Evolutionary conservation across 139 green algal species (phyloP), one percentile per base, ranked within the genome.

Genomic region (Pycnococcus provasolii): DNA sequence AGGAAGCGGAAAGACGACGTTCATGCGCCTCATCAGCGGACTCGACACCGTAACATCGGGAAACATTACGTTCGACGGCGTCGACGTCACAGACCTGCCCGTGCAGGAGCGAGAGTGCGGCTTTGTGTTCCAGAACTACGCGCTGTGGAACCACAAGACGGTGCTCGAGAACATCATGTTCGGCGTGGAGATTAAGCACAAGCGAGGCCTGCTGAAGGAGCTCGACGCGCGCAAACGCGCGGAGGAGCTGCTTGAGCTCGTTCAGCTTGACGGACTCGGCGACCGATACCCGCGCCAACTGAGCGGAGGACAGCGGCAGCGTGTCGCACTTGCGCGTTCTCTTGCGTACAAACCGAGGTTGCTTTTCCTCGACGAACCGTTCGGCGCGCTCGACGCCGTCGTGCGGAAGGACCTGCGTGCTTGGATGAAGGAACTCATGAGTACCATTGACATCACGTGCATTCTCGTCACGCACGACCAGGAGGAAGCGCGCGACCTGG

Each of bases 391-490:
- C 47, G 88, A 94, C 48, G 86, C 86, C 2, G 58, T 88, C 43
- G 83, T 94, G 64, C 79, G 86, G 43, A 81, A 81, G 72, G 72
- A 80, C 46, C 73, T 94, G 75, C 78, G 84, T 1, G 45, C 62
- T 11, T 75, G 81, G 37, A 68, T 90, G 4, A 80, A 80, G 57
- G 77, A 87, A 58, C 89, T 94, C 66, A 81, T 93, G 60, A 26
- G 26, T 26, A 26, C 26, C 26, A 26, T 1, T 77, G 88, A 59
- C 26, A 40, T 75, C 13, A 94, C 83, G n/a, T 85, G 80, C 70
- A 83, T 94, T 63, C 79, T 94, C 15, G 88, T 94, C 11, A 92
- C 88, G 0, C 87, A 94, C 73, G 88, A 94, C 79, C 86, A 91
- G 75, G 87, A 91, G 64, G 87, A 93, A 73, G 87, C 87, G 1